Evolutionary conservation across 2,329 filamentous ascomycete genomes (phyloP), one percentile per base, ranked within the genome.

Genomic region (Sporothrix variecibatus): DNA sequence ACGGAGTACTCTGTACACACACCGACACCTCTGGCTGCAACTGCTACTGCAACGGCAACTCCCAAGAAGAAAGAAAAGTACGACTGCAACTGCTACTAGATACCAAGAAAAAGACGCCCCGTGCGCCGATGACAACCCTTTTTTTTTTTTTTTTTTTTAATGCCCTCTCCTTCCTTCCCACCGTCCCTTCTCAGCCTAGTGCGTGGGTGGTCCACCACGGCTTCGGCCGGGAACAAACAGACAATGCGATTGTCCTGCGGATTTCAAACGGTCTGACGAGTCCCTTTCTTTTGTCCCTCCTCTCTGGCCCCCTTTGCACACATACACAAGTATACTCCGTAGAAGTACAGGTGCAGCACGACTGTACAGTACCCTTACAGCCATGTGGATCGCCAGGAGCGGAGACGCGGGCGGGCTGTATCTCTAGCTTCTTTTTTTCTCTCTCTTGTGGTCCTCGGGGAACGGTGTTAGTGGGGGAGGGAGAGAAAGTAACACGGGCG

Each of bases 201-300:
- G 62, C 40, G 34, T 34, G 23, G 38, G n/a, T 46, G 38, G 34
- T n/a, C 31, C 31, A 17, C 38, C 38, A 23, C 34, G 60, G 60
- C 34, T 43, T 65, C 60, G 34, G 60, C 60, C 60, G 60, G 60
- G 34, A 65, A 43, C 60, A 65, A 38, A 43, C 11, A 65, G 34
- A 3, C 62, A 65, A 43, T 65, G 23, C 7, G 1, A 20, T 43
- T 46, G 62, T 46, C 62, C 46, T n/a, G 28, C 31, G 26, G 51
- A 12, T 26, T 26, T 7, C 7, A 6, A 6, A 40, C 43, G 15
- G 17, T n/a, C 58, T 64, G 8, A 23, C 31, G 31, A 23, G 15
- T 40, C 17, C 20, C 5, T 28, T 43, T 43, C n/a, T 53, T 51
- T 51, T 51, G 31, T 23, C 31, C 3, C 12, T 20, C 2, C 9